Percentiles rank a stretch among this genome's conserved stretches.
Conservation (phyloP, 352 stramenopile genomes). For the Pythium biforme region DNA sequence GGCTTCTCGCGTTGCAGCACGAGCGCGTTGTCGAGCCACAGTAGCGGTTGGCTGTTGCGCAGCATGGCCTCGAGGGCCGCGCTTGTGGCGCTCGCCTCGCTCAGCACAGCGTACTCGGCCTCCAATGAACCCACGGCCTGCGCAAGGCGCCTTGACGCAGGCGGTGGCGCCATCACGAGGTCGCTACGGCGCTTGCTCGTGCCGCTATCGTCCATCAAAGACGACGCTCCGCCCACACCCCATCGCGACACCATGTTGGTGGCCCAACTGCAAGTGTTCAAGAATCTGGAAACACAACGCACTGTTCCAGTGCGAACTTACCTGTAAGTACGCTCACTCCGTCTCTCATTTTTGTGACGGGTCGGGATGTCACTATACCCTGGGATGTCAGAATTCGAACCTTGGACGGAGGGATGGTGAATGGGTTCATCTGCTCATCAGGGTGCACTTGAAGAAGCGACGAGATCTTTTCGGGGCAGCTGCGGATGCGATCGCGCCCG, state of each 20-base stretch:
- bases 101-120: constrained; percentile 52
- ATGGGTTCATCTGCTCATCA: constrained; percentile 12
- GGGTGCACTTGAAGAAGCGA: constrained; percentile 15
- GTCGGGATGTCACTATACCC: too few relatives aligned
- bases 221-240: not conserved
- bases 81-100: constrained; percentile 45
- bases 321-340: not conserved
- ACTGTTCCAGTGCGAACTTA: not conserved
- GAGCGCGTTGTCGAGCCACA: constrained; percentile 51
- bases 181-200: not conserved
- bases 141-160: constrained; percentile 2
- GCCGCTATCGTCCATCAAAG: not conserved
- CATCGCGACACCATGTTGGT: not conserved
- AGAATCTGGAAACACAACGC: not conserved
- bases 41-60: constrained; percentile 43
- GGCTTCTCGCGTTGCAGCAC: constrained; percentile 36
- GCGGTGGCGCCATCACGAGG: not conserved
- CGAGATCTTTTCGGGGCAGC: constrained; percentile 11
- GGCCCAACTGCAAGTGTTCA: not conserved
- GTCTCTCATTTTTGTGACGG: not conserved
- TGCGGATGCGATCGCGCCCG: not conserved
- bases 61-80: constrained; percentile 49
- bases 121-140: constrained; percentile 31
- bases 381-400: too few relatives aligned
- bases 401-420: not conserved